Evolutionary conservation across 73 alveolate species (phyloP), one percentile per base, ranked within the genome.

Genomic region (Blepharisma japonicum): DNA sequence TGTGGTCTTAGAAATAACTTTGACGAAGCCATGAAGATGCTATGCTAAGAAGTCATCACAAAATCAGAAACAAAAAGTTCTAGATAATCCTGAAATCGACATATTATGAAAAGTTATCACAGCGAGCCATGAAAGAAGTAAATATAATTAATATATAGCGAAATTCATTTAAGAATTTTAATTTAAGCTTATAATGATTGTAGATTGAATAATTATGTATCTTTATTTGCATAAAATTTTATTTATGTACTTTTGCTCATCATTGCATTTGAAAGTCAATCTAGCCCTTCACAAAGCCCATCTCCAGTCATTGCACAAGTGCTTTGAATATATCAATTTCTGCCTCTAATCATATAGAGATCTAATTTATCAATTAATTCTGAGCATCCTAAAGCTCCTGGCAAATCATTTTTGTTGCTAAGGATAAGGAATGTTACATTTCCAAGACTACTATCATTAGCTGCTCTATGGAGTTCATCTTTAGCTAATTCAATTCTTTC

Each of bases 381-480:
- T 18, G 86, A 70, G 45, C 87, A 92, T 14, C 84, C 23, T 87
- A 92, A 78, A 21, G 84, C 84, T 20, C 89, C 97, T 6, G 92
- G 93, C 80, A 96, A 67, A 80, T 96, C 99, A 87, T 96, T 95
- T 87, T 96, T 96, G 87, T 96, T 96, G 76, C 98, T 98, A 77
- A 96, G 79, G 68, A 96, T 92, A 78, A 96, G 82, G 68, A 96
- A 83, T 7, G 87, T 92, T 68, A 85, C 85, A 78, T 96, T 88
- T 77, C 86, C 54, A 55, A 90, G 95, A 70, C 88, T 96, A 81
- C 87, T 86, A 68, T 92, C 96, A 55, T 88, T 87, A 5, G 91
- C 76, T 79, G 91, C 67, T 80, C 78, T 77, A 71, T 82, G 87
- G 39, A 95, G 83, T 71, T 89, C 97, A 55, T 94, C 95, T 74